Base-by-base conservation (phyloP, 2,329 filamentous ascomycete species). In the Pezicula radicicola region DNA sequence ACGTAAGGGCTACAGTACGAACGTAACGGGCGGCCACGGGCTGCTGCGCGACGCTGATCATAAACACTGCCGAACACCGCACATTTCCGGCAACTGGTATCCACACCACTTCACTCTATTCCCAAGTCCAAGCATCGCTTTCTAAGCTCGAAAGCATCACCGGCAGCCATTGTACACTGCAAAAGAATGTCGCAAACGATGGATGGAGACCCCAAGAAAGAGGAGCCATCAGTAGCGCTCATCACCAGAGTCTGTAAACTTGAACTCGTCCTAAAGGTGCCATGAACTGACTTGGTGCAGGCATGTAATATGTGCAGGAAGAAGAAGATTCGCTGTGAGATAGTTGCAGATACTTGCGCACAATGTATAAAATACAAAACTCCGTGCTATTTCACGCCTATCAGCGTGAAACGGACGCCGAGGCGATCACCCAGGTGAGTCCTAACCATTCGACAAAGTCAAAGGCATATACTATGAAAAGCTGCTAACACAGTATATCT, bases 281-380 rank as follows among this genome's bases (percentile, higher is more conserved):
- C 27, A 35, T 46, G 33, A 37, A 25, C 25, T 46, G 44, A 16
- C n/a, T 37, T 37, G 35, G 6, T 35, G 3, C 25, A 58, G 52
- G 56, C 53, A 2, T 62, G 60, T 40, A 58, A 63, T 35, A 46
- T 44, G 46, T 63, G 60, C 35, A 55, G 60, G 12, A 60, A 56
- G 46, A 62, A 63, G 39, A 63, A 62, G 51, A 62, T 58, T 33
- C 54, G 60, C 9, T 62, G 61, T 46, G 49, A 57, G 9, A 50
- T 54, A 7, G 59, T 55, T 19, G 30, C n/a, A 2, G 43, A 56
- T 42, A 54, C 52, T 9, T 63, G 61, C 48, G 42, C 46, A 18
- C 60, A 61, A 37, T 62, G 59, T 50, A 60, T 52, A 18, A 61
- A 57, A 40, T 43, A 36, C 28, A 39, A 44, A 9, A 54, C 52